Evolutionary conservation across 768 basidiomycete species (phyloP).

Genomic region (Suillus plorans): DNA sequence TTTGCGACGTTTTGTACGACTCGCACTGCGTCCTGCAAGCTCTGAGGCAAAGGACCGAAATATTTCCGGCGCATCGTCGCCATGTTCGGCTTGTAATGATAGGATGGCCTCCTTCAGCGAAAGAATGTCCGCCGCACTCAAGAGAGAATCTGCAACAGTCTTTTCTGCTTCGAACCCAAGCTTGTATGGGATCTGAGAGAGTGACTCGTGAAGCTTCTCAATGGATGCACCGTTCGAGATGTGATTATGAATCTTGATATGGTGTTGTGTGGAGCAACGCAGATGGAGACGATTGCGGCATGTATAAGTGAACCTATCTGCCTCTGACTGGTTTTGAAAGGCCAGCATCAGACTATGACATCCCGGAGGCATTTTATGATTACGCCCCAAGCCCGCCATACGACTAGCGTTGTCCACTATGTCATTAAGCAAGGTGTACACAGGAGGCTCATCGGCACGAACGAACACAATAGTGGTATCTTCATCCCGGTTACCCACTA

Average conservation of each 20-base stretch:
- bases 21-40: conserved; percentile 14
- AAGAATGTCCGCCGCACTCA: conserved; percentile 20
- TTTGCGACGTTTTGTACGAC: not conserved
- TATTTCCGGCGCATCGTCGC: conserved; percentile 22
- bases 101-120: conserved; percentile 20
- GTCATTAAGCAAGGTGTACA: conserved; percentile 14
- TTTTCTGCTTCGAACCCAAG: conserved; percentile 41
- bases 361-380: conserved; percentile 24
- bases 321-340: conserved; percentile 27
- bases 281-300: conserved; percentile 22
- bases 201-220: conserved; percentile 17
- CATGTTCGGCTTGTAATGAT: conserved; percentile 17
- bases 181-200: conserved; percentile 28
- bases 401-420: not conserved
- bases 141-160: conserved; percentile 26
- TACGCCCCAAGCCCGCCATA: conserved; percentile 26
- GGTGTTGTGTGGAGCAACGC: conserved; percentile 5
- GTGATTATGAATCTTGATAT: not conserved
- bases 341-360: conserved; percentile 30
- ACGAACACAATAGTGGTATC: conserved; percentile 27
- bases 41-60: conserved; percentile 20
- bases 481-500: conserved; percentile 15
- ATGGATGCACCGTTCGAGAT: not conserved
- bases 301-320: conserved; percentile 25
- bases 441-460: conserved; percentile 32